Evolutionary conservation across 2,329 filamentous ascomycete species (phyloP).

Genomic region (Aspergillus latus): DNA sequence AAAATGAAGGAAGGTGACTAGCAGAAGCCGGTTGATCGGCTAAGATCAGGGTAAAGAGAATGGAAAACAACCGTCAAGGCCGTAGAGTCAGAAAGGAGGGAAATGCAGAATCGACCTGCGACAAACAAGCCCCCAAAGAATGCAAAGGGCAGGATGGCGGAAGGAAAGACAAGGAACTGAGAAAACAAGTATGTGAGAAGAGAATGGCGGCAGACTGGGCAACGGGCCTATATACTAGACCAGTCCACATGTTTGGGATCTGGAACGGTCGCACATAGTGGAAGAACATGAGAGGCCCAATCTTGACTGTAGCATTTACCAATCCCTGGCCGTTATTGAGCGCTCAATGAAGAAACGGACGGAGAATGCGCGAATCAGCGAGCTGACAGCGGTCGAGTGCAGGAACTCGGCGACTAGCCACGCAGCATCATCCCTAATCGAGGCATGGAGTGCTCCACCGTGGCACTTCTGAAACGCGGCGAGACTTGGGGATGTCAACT

Average conservation of each 20-base stretch:
- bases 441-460: slow-evolving; percentile 16
- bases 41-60: slow-evolving; percentile 15
- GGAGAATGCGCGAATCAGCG: slow-evolving; percentile 17
- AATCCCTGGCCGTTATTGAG: slow-evolving; percentile 8
- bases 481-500: slow-evolving; percentile 5
- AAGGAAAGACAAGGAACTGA: slow-evolving; percentile 14
- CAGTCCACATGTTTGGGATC: slow-evolving; percentile 1
- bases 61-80: slow-evolving; percentile 24
- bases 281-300: slow-evolving; percentile 1
- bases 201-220: slow-evolving; percentile 6
- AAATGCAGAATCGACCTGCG: slow-evolving; percentile 18
- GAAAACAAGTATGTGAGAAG: slow-evolving; percentile 12
- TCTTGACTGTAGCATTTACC: slow-evolving; percentile 5
- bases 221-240: slow-evolving; percentile 9
- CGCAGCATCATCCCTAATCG: slow-evolving; percentile 19
- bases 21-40: slow-evolving; percentile 8
- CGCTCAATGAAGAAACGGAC: slow-evolving; percentile 7
- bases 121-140: slow-evolving; percentile 19
- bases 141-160: slow-evolving; percentile 14
- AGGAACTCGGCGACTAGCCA: slow-evolving; percentile 4
- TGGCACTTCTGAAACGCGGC: slow-evolving; percentile 17
- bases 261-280: background rate
- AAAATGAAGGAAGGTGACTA: slow-evolving; percentile 2
- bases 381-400: background rate
- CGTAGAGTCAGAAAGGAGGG: slow-evolving; percentile 12